A percentile compares a stretch with the other conserved stretches of the same genome.
phyloP scores from a whole-genome alignment of 2,329 filamentous ascomycete species.

The Penicillium sp. region DNA sequence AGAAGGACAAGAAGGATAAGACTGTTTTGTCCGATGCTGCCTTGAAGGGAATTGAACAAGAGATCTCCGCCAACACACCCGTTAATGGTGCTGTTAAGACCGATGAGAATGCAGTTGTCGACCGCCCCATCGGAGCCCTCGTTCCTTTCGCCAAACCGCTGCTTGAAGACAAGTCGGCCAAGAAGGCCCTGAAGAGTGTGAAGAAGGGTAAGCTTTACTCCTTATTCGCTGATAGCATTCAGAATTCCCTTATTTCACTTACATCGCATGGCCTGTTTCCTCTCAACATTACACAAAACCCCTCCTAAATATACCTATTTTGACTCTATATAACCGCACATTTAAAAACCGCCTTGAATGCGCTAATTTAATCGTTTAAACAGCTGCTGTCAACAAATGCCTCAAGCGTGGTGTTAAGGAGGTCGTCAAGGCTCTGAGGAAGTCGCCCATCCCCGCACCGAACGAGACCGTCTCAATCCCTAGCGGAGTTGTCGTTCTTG shows the following conservation, averaged over 20 bases:
- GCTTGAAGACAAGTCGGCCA: constrained; percentile 56
- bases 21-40: constrained; percentile 44
- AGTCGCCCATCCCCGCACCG: constrained; percentile 75
- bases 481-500: constrained; percentile 82
- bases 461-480: constrained; percentile 67
- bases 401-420: constrained; percentile 99
- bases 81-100: constrained; percentile 32
- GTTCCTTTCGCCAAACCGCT: constrained; percentile 57
- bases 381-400: constrained; percentile 92
- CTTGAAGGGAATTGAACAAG: constrained; percentile 41
- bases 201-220: constrained; percentile 51
- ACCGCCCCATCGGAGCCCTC: constrained; percentile 49
- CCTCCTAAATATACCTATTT: background rate
- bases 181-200: constrained; percentile 58
- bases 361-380: constrained; percentile 25
- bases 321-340: background rate
- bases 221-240: background rate
- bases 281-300: background rate
- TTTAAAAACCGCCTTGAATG: background rate
- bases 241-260: background rate
- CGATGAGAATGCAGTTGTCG: constrained; percentile 35
- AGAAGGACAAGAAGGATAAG: constrained; percentile 52
- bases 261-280: background rate
- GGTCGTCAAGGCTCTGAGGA: constrained; percentile 97
- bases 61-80: constrained; percentile 26